A percentile compares a stretch with the other conserved stretches of the same genome.
These are phyloP conservation scores for Solanum sitiens DNA, from an alignment of 257 asterid genomes.

Conservation along the genomic window DNA sequence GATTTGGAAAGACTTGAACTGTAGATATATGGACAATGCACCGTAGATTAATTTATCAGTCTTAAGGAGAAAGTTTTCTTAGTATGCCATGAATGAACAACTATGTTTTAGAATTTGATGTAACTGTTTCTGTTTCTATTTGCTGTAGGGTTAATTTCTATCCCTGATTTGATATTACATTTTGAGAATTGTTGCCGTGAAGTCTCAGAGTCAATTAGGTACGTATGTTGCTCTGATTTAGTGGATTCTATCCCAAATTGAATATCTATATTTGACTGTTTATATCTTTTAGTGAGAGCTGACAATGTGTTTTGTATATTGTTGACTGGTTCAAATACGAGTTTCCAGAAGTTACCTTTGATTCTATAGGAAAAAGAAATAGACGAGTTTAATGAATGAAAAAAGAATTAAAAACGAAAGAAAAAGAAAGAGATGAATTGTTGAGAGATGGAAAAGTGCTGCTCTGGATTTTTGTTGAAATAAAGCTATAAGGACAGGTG, in stretches of 20 bases:
- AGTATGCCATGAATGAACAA: background rate
- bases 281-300: background rate
- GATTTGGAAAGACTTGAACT: background rate
- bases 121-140: slow-evolving; percentile 3
- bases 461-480: background rate
- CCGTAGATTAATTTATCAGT: background rate
- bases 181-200: slow-evolving; percentile 84
- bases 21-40: background rate
- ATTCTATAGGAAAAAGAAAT: background rate
- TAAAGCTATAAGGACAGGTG: background rate
- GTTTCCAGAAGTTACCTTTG: background rate
- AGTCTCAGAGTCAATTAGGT: slow-evolving; percentile 90
- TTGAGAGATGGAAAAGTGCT: background rate
- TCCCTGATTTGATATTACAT: slow-evolving; percentile 73
- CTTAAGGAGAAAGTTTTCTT: background rate
- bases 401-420: background rate
- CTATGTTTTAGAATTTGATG: background rate
- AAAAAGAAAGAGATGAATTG: background rate
- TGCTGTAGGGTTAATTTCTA: slow-evolving; percentile 74
- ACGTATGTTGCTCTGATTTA: background rate
- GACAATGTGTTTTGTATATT: background rate
- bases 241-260: background rate
- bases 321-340: background rate
- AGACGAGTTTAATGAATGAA: background rate
- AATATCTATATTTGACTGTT: background rate